A percentile compares a stretch with the other conserved stretches of the same genome.
Conservation (phyloP, 495 filamentous ascomycete genomes). For the Cercophora sp. region DNA sequence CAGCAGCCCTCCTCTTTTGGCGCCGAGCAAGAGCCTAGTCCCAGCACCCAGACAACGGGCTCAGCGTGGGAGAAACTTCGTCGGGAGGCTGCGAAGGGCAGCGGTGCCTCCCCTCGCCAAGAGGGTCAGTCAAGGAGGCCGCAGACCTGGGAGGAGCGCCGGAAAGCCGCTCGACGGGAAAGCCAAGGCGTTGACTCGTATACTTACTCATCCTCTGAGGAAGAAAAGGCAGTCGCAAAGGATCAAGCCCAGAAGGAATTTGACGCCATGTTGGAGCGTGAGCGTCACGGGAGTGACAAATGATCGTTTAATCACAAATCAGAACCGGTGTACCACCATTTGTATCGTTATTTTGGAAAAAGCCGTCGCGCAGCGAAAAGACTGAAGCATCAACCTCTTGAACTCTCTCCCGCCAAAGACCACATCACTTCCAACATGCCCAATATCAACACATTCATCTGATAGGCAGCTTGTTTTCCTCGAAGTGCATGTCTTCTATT, state of each 20-base stretch:
- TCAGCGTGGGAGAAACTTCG: constrained; percentile 42
- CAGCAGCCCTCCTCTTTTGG: too few relatives aligned
- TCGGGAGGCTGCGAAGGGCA: constrained; percentile 9
- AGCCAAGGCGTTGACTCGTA: constrained; percentile 27
- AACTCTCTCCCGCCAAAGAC: too few relatives aligned
- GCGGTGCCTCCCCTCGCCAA: background rate
- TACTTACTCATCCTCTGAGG: constrained; percentile 30
- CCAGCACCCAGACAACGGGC: constrained; percentile 6
- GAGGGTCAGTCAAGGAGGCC: constrained; percentile 1
- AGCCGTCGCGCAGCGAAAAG: too few relatives aligned
- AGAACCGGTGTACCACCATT: too few relatives aligned
- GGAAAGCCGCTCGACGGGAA: constrained; percentile 12
- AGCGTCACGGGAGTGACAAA: constrained; percentile 19
- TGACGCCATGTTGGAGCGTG: constrained; percentile 38
- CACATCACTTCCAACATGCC: too few relatives aligned
- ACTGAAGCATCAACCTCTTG: too few relatives aligned
- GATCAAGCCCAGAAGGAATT: constrained; percentile 45
- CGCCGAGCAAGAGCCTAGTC: too few relatives aligned
- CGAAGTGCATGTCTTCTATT: too few relatives aligned
- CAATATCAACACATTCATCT: too few relatives aligned
- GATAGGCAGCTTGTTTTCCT: too few relatives aligned
- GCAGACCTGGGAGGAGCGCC: constrained; percentile 15
- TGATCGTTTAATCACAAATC: too few relatives aligned
- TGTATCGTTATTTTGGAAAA: too few relatives aligned
- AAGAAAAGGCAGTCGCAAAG: constrained; percentile 35